phyloP scores from a whole-genome alignment of 2,329 filamentous ascomycete genomes.

The Cladophialophora exuberans region DNA sequence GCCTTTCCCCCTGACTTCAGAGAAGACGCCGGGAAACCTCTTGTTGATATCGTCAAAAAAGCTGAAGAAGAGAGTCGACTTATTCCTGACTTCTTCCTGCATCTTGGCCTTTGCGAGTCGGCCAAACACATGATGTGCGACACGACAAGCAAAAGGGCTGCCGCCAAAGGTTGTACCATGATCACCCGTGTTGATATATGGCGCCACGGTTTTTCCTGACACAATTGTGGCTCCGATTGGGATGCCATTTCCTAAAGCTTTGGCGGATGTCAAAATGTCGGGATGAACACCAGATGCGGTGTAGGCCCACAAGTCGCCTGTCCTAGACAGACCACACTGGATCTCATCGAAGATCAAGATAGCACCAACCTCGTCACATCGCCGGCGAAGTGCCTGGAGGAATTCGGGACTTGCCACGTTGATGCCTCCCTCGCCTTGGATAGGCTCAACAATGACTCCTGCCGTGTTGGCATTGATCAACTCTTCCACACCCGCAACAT shows the following conservation, averaged over 20 bases:
- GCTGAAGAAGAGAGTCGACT: slow-evolving; percentile 63
- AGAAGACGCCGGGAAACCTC: slow-evolving; percentile 71
- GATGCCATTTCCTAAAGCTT: slow-evolving; percentile 95
- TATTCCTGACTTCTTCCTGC: slow-evolving; percentile 69
- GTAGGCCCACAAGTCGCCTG: slow-evolving; percentile 90
- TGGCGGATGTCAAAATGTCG: slow-evolving; percentile 90
- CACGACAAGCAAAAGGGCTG: slow-evolving; percentile 80
- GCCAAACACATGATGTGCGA: slow-evolving; percentile 83
- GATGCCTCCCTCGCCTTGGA: slow-evolving; percentile 95
- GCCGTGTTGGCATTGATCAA: slow-evolving; percentile 85
- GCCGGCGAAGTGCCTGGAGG: slow-evolving; percentile 76
- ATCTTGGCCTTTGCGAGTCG: slow-evolving; percentile 73
- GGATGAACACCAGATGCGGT: slow-evolving; percentile 69
- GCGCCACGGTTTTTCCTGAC: slow-evolving; percentile 65
- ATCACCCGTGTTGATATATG: slow-evolving; percentile 74
- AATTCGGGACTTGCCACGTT: slow-evolving; percentile 83
- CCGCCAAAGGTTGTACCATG: slow-evolving; percentile 95
- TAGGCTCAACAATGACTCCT: slow-evolving; percentile 93
- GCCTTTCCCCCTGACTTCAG: slow-evolving; percentile 79
- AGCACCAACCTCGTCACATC: slow-evolving; percentile 84
- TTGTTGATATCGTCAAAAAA: slow-evolving; percentile 61
- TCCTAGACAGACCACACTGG: slow-evolving; percentile 87
- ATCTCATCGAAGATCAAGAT: slow-evolving; percentile 96
- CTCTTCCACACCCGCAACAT: slow-evolving; percentile 69
- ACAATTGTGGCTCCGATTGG: slow-evolving; percentile 84